Base-by-base conservation (phyloP, 805 yeast species). In the Blastobotrys peoriensis region DNA sequence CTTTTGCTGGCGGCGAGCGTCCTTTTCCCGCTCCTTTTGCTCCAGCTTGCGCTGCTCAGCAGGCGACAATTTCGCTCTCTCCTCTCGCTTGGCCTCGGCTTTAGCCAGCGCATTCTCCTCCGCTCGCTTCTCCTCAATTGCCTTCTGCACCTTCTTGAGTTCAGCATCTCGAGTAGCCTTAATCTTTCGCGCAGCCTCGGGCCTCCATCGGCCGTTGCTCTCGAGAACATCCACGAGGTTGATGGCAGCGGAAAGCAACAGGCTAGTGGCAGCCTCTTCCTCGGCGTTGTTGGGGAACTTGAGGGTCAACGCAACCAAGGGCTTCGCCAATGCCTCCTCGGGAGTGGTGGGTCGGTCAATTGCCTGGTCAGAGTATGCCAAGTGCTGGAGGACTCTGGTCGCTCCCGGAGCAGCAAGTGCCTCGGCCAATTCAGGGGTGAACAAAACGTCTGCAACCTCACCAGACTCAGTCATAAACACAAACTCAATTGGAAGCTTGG, bases 401-500 rank as follows among this genome's bases (percentile, higher is more conserved):
- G 75, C 58, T 37, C 67, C 68, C 8, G 30, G 10, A 25, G 69
- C 69, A 22, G 68, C 65, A 43, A 81, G 61, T 38, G 73, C 71
- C n/a, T 60, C 69, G 52, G 57, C 53, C 15, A 69, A 53, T 49
- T 74, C 75, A 21, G 69, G 67, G 42, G 79, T 73, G 53, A 74
- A 71, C 42, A 85, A 67, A 46, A 76, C 68, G 3, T 79, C 86
- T 53, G 82, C 87, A 68, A 86, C 72, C 62, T 91, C 98, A 49
- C 80, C 73, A 46, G 78, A 78, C 71, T 93, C 99, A 55, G 84
- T 72, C 98, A 93, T 89, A 67, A 78, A 86, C 21, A 86, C 95
- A 59, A 74, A 85, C 51, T 83, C 78, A 37, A 67, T 56, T 28
- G 96, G 95, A 55, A 91, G 70, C 53, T 75, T 73, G 20, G 83